Conservation (phyloP, 306 rosid species). For the Neltuma alba region DNA sequence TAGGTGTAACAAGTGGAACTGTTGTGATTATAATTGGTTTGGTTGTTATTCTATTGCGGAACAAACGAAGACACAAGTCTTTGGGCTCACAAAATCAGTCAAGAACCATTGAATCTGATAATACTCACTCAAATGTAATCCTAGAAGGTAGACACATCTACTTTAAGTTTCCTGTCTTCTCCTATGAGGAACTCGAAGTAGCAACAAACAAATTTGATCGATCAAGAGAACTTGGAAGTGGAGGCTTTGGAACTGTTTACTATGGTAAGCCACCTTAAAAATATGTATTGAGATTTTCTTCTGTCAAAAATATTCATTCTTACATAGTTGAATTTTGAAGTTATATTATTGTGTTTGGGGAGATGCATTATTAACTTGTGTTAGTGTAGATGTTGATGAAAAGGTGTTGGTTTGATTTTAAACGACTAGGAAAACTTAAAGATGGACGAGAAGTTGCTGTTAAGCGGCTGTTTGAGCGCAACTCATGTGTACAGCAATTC, state of each 20-base stretch:
- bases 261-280: slow-evolving; percentile 19
- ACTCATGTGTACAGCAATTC: slow-evolving; percentile 56
- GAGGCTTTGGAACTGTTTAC: slow-evolving; percentile 47
- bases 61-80: neutral
- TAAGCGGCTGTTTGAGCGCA: slow-evolving; percentile 62
- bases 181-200: slow-evolving; percentile 42
- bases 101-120: slow-evolving; percentile 20
- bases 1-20: slow-evolving; percentile 36
- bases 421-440: slow-evolving; percentile 55
- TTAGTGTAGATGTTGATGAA: neutral
- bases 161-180: slow-evolving; percentile 40
- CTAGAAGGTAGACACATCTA: slow-evolving; percentile 27
- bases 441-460: slow-evolving; percentile 87
- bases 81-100: neutral
- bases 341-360: neutral
- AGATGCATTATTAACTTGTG: neutral
- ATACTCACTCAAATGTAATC: neutral
- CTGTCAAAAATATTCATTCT: neutral
- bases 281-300: neutral
- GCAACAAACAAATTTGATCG: slow-evolving; percentile 63
- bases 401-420: slow-evolving; percentile 1
- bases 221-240: slow-evolving; percentile 59
- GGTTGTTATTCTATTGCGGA: neutral
- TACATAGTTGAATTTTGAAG: neutral
- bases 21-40: neutral